Evolutionary conservation across 495 filamentous ascomycete genomes (phyloP).

Genomic region (Hamigera avellanea): DNA sequence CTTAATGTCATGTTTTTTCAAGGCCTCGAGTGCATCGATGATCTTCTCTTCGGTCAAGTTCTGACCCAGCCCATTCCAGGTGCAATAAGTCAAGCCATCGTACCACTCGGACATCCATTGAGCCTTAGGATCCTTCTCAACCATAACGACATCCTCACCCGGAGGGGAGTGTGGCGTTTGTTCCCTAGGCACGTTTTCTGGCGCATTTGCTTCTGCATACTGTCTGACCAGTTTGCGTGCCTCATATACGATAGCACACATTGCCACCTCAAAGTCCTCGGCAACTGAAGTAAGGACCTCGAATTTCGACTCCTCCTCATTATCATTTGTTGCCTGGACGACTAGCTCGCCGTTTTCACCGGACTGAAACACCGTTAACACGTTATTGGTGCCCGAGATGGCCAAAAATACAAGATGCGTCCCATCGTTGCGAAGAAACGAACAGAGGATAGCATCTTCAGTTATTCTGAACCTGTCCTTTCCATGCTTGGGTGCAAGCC

Average conservation of each 20-base stretch:
- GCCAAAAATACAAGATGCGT: constrained; percentile 71
- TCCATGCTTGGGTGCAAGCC: constrained; percentile 84
- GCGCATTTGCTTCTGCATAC: constrained; percentile 9
- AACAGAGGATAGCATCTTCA: constrained; percentile 69
- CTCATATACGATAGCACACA: constrained; percentile 75
- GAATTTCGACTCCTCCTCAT: constrained; percentile 35
- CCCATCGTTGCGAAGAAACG: constrained; percentile 67
- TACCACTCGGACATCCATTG: constrained; percentile 83
- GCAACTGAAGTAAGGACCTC: constrained; percentile 62
- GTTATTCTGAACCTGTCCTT: constrained; percentile 49
- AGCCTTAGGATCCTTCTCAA: constrained; percentile 35
- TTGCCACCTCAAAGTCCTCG: constrained; percentile 61
- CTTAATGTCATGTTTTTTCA: constrained; percentile 61
- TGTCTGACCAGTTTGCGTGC: constrained; percentile 57
- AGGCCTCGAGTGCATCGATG: constrained; percentile 54
- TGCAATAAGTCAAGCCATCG: constrained; percentile 75
- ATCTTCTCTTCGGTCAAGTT: constrained; percentile 71
- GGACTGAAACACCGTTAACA: constrained; percentile 58
- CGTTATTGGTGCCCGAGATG: constrained; percentile 64
- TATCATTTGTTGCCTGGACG: constrained; percentile 64
- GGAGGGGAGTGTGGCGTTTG: constrained; percentile 18
- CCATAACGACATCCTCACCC: constrained; percentile 27
- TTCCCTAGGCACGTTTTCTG: background rate
- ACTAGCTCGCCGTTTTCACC: constrained; percentile 53
- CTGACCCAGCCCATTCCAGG: constrained; percentile 89